Percentiles rank a stretch among this genome's conserved stretches.
These are phyloP conservation scores for Pestalotiopsis sp. DNA, from an alignment of 2,329 filamentous ascomycete species.

Conservation along the genomic window DNA sequence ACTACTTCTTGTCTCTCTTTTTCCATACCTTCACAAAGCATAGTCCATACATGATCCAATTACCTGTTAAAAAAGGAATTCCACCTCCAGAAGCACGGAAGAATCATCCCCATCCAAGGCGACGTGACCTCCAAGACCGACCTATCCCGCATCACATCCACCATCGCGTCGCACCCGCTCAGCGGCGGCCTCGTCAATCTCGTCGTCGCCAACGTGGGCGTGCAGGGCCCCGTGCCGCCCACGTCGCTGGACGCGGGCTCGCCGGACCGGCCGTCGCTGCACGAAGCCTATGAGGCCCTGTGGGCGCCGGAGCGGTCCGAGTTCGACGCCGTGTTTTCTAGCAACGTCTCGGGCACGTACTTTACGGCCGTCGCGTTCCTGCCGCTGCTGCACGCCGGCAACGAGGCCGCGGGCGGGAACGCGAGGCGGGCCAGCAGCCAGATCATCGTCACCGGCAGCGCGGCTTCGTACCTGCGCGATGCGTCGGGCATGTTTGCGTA, in stretches of 20 bases:
- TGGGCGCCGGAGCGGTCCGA: not conserved
- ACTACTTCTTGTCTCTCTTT: not conserved
- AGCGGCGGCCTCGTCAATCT: not conserved
- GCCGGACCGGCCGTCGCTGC: not conserved
- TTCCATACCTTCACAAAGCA: too few relatives aligned
- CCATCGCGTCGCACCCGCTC: not conserved
- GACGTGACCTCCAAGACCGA: not conserved
- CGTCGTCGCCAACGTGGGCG: not conserved
- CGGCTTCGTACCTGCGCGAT: not conserved
- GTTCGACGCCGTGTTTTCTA: not conserved
- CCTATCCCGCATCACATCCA: not conserved
- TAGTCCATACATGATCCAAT: too few relatives aligned
- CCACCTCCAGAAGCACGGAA: not conserved
- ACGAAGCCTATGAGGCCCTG: not conserved
- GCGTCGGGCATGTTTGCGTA: not conserved
- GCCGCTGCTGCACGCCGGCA: not conserved
- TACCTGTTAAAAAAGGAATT: not conserved
- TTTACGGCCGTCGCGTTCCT: not conserved
- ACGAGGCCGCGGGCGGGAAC: not conserved
- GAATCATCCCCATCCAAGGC: not conserved
- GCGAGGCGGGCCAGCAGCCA: not conserved
- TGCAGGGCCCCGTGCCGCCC: not conserved
- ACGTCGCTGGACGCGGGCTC: not conserved
- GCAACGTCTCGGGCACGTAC: not conserved
- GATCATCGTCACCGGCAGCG: not conserved